Evolutionary conservation across 2,329 filamentous ascomycete species (phyloP).

Genomic region (Beauveria sp.): DNA sequence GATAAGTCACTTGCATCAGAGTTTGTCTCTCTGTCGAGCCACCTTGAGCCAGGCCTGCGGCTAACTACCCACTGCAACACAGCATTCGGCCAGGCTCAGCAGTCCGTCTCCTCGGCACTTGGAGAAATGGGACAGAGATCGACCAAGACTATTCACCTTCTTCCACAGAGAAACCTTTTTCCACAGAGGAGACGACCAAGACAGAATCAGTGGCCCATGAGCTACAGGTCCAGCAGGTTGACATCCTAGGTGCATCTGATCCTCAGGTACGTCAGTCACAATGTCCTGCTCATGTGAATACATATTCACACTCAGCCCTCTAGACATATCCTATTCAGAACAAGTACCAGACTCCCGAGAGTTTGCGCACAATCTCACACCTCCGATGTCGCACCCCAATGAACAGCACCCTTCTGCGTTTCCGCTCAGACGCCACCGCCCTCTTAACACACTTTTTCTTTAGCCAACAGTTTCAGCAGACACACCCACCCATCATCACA

Average conservation of each 20-base stretch:
- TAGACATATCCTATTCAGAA: slow-evolving; percentile 92
- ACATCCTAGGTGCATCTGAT: slow-evolving; percentile 69
- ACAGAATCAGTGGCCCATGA: slow-evolving; percentile 48
- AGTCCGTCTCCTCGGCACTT: slow-evolving; percentile 68
- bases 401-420: slow-evolving; percentile 70
- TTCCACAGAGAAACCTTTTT: neutral
- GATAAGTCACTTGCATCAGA: slow-evolving; percentile 61
- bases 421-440: slow-evolving; percentile 74
- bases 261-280: slow-evolving; percentile 53
- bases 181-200: neutral
- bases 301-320: neutral
- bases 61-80: slow-evolving; percentile 21
- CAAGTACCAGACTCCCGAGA: slow-evolving; percentile 91
- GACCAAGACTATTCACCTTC: neutral
- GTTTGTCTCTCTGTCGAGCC: slow-evolving; percentile 42
- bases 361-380: slow-evolving; percentile 80
- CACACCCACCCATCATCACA: slow-evolving; percentile 88
- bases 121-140: slow-evolving; percentile 37
- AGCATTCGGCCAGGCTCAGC: slow-evolving; percentile 79
- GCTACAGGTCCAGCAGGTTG: slow-evolving; percentile 63
- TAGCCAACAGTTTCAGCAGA: slow-evolving; percentile 64
- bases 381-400: slow-evolving; percentile 74
- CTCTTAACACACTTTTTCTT: slow-evolving; percentile 70
- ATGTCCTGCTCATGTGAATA: neutral
- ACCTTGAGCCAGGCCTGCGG: slow-evolving; percentile 15